Evolutionary conservation across 257 asterid genomes (phyloP), one percentile per base, ranked within the genome.

Genomic region (Lycium barbarum): DNA sequence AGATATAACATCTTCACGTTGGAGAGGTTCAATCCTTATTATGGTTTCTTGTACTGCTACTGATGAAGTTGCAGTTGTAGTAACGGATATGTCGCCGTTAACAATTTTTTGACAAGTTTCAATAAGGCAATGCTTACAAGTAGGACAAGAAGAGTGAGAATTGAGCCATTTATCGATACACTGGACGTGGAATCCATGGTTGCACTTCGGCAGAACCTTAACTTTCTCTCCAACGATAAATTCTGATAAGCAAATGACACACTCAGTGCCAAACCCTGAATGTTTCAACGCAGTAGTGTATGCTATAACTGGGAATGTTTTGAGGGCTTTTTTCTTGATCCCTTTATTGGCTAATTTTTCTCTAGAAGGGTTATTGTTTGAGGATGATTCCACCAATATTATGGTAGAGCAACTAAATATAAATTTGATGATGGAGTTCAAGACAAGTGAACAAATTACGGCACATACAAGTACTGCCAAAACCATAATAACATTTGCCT

Each of bases 121-220:
- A 2, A 49, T 74, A 12, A 74, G 61, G 13, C 81, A 74, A 6
- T 74, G 12, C 43, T 61, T 49, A 12, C 81, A 74, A 74, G 81
- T 74, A 20, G 81, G 81, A 3, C 81, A 74, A 47, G 81, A 74
- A 74, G 81, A 20, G 43, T 74, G 81, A 0, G 81, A 74, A 47
- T 74, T 74, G 40, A 74, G 81, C 81, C 61, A 73, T 47, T 47
- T 73, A 47, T 73, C 81, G 11, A 73, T 73, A 47, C 81, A 73
- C 7, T 6, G 1, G 7, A 73, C 43, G 1, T 73, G 61, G 12
- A 74, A 74, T 0, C 61, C 81, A 74, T 74, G 81, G 8, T 74
- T 74, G 81, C 81, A 74, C 43, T 74, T 74, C 0, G 81, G 81
- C 1, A 74, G 20, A 49, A 74, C 12, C 18, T 74, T 74, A 49